phyloP scores from a whole-genome alignment of 306 rosid species.

The Senna siamea region DNA sequence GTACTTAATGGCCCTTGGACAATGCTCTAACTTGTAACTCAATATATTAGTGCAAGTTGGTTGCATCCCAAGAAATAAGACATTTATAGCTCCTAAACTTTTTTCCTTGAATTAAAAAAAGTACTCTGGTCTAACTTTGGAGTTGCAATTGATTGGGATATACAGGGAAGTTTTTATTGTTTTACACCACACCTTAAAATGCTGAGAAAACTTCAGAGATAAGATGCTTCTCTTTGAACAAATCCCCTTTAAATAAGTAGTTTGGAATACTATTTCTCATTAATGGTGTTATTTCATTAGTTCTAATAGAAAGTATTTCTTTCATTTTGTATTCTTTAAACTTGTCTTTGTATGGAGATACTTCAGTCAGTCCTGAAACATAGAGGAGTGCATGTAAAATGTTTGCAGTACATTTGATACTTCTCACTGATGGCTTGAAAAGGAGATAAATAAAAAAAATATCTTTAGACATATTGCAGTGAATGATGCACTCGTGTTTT shows the following conservation, averaged over 20 bases:
- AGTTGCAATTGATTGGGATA: too few species aligned
- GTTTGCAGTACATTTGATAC: neutral
- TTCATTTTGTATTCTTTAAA: conserved; percentile 14
- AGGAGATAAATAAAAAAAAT: neutral
- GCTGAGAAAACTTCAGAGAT: neutral
- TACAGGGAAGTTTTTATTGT: too few species aligned
- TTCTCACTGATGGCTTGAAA: conserved; percentile 9
- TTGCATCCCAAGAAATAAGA: conserved; percentile 5
- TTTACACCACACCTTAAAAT: neutral
- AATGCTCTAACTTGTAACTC: too few species aligned
- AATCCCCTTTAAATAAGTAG: neutral
- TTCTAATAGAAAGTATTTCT: neutral
- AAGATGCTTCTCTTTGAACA: conserved; percentile 7
- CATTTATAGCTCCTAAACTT: too few species aligned
- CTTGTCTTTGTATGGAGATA: conserved; percentile 16
- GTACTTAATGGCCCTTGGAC: neutral
- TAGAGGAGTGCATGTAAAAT: neutral
- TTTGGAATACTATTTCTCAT: neutral
- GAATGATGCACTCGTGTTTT: conserved; percentile 31
- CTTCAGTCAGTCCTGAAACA: conserved; percentile 22
- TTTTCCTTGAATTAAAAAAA: too few species aligned
- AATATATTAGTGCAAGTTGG: conserved; percentile 3
- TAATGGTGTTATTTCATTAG: neutral
- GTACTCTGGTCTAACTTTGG: too few species aligned
- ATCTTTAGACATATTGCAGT: conserved; percentile 23